phyloP scores from a whole-genome alignment of 1,284 basidiomycete species.

The Macrocybe sp. region DNA sequence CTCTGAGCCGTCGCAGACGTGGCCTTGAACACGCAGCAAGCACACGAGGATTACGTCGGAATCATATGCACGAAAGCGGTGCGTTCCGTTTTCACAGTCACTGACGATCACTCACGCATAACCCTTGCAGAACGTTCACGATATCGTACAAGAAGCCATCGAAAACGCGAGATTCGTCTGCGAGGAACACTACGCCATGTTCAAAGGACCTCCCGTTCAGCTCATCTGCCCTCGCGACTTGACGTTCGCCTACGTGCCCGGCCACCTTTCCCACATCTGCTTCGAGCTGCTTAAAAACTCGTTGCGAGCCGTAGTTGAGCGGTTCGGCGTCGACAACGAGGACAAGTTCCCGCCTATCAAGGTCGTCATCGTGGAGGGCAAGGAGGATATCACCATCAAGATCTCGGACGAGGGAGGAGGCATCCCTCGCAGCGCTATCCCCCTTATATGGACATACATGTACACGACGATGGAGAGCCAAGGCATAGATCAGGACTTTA shows the following conservation, averaged over 20 bases:
- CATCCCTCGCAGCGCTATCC: conserved; percentile 89
- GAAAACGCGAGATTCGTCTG: conserved; percentile 98
- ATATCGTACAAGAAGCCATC: conserved; percentile 97
- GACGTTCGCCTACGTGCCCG: conserved; percentile 94
- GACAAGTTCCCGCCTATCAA: conserved; percentile 91
- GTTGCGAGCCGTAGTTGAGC: conserved; percentile 93
- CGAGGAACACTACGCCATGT: conserved; percentile 96
- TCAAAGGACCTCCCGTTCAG: conserved; percentile 95
- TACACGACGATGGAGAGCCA: conserved; percentile 97
- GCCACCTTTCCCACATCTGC: conserved; percentile 92
- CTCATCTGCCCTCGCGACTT: conserved; percentile 91
- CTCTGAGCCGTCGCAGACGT: conserved; percentile 53
- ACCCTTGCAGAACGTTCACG: conserved; percentile 74
- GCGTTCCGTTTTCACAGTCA: conserved; percentile 22
- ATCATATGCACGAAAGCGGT: conserved; percentile 97
- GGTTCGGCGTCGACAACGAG: conserved; percentile 82
- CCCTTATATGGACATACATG: conserved; percentile 98
- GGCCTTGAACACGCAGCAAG: conserved; percentile 85
- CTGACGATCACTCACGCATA: not conserved
- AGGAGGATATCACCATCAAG: conserved; percentile 98
- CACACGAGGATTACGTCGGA: conserved; percentile 91
- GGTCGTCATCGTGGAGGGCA: conserved; percentile 93
- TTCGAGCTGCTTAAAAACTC: conserved; percentile 99
- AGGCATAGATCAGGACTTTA: conserved; percentile 83
- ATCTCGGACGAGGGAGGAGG: conserved; percentile 92